Conservation (phyloP, 2,329 filamentous ascomycete species). For the Sphaerulina musiva region DNA sequence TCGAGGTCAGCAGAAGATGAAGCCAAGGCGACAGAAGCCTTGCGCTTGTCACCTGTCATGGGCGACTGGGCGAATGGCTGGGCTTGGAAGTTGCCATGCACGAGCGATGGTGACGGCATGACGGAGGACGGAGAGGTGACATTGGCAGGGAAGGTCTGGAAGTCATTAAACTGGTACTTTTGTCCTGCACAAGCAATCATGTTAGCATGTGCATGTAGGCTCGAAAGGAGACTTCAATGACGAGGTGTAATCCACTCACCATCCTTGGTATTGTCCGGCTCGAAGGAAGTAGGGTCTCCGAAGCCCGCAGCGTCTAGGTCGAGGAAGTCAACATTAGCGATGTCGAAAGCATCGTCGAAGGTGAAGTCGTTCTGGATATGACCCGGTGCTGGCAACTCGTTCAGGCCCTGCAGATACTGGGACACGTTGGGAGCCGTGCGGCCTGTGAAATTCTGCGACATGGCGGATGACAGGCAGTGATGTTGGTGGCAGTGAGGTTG, state of each 20-base stretch:
- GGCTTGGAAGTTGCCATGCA: slow-evolving; percentile 28
- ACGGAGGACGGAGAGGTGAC: slow-evolving; percentile 24
- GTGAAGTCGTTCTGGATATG: slow-evolving; percentile 55
- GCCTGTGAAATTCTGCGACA: slow-evolving; percentile 69
- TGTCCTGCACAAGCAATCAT: slow-evolving; percentile 19
- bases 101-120: slow-evolving; percentile 25
- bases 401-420: slow-evolving; percentile 80
- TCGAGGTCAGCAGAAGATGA: slow-evolving; percentile 37
- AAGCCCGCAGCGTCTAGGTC: slow-evolving; percentile 53
- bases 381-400: slow-evolving; percentile 60
- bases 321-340: slow-evolving; percentile 57
- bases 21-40: slow-evolving; percentile 34
- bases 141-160: slow-evolving; percentile 35
- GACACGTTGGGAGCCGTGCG: slow-evolving; percentile 81
- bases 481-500: background rate
- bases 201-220: slow-evolving; percentile 10
- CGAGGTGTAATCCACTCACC: slow-evolving; percentile 15
- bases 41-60: slow-evolving; percentile 41
- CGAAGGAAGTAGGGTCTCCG: slow-evolving; percentile 1
- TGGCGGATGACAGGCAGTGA: slow-evolving; percentile 32
- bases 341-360: slow-evolving; percentile 49
- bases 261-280: slow-evolving; percentile 12
- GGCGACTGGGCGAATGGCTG: slow-evolving; percentile 21
- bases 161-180: slow-evolving; percentile 44
- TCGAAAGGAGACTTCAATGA: background rate